Percentiles rank a stretch among this genome's conserved stretches.
These are phyloP conservation scores for Trichomonas vaginalis DNA, from an alignment of 208 protist genomes.

Conservation along the genomic window DNA sequence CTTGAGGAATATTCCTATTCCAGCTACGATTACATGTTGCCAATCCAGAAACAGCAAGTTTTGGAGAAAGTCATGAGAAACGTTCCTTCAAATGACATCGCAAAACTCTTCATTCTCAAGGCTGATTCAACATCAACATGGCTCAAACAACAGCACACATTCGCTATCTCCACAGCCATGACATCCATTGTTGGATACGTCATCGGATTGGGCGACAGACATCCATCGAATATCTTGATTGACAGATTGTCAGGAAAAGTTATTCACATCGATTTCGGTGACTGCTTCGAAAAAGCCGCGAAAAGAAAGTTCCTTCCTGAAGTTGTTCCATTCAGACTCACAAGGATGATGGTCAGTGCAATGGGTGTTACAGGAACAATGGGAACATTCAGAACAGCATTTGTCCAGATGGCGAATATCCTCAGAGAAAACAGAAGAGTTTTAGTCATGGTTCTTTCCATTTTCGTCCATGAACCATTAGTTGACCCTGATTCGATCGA, in stretches of 20 bases:
- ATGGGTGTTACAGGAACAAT: neutral
- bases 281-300: conserved; percentile 30
- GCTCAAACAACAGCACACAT: neutral
- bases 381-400: neutral
- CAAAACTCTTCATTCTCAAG: neutral
- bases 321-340: conserved; percentile 20
- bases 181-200: neutral
- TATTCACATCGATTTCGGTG: conserved; percentile 20
- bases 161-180: neutral
- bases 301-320: conserved; percentile 8
- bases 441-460: neutral
- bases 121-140: neutral
- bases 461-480: conserved; percentile 5
- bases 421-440: neutral
- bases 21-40: neutral
- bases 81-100: neutral
- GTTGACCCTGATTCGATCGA: neutral
- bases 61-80: neutral
- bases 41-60: neutral
- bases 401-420: neutral
- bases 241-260: conserved; percentile 5
- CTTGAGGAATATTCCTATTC: neutral
- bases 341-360: neutral
- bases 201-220: neutral
- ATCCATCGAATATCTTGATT: neutral